Evolutionary conservation across 805 yeast genomes (phyloP).

Genomic region (Spathaspora passalidarum): DNA sequence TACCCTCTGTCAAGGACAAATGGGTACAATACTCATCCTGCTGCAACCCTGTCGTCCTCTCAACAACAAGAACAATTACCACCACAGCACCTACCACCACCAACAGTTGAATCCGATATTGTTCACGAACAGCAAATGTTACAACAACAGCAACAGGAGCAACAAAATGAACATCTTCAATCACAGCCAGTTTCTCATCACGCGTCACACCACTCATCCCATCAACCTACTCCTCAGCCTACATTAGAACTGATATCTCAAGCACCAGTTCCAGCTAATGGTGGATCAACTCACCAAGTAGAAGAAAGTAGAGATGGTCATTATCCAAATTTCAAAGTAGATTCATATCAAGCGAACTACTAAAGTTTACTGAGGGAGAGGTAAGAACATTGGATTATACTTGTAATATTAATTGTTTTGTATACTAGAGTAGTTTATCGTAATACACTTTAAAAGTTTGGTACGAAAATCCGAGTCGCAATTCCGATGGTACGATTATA

Average conservation of each 20-base stretch:
- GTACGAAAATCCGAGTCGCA: too few species aligned
- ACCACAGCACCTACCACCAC: slow-evolving; percentile 15
- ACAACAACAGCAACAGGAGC: slow-evolving; percentile 3
- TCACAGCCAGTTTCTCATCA: slow-evolving; percentile 5
- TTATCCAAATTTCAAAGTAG: slow-evolving; percentile 1
- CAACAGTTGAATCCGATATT: slow-evolving; percentile 4
- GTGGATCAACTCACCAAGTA: background rate
- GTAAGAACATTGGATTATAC: background rate
- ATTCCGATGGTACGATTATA: too few species aligned
- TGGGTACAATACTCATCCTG: slow-evolving; percentile 12
- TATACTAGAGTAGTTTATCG: background rate
- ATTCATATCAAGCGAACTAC: slow-evolving; percentile 1
- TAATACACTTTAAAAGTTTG: background rate
- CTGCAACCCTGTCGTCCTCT: background rate
- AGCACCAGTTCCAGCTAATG: background rate
- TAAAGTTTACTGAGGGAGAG: background rate
- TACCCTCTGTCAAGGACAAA: slow-evolving; percentile 20
- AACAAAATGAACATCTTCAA: slow-evolving; percentile 9
- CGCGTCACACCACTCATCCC: slow-evolving; percentile 5
- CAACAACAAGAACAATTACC: slow-evolving; percentile 6
- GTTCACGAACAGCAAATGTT: slow-evolving; percentile 1
- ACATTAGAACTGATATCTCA: slow-evolving; percentile 8
- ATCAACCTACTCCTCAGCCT: slow-evolving; percentile 6
- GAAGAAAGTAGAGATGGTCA: background rate
- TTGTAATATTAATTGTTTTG: background rate